phyloP scores from a whole-genome alignment of 139 green algal species.

The Chlamydomonas sp. region DNA sequence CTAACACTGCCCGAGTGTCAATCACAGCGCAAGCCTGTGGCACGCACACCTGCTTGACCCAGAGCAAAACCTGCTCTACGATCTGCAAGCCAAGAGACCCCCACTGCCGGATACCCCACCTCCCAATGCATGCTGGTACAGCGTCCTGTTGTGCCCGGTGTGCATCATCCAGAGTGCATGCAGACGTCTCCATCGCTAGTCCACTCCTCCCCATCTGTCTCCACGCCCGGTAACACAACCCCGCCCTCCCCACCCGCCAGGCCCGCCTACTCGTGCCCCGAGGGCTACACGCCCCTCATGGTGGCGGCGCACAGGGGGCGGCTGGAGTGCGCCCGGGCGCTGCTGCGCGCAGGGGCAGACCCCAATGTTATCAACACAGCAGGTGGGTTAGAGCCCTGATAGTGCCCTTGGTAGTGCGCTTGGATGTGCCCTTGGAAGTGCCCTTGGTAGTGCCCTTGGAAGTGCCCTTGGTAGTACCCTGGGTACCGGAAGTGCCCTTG shows the following conservation, averaged over 20 bases:
- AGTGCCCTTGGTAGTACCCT: no score
- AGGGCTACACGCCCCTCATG: slow-evolving; percentile 97
- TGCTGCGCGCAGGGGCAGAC: slow-evolving; percentile 85
- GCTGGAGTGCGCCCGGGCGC: slow-evolving; percentile 85
- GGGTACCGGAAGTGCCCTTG: no score
- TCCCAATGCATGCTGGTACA: no score
- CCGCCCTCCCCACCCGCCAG: neutral
- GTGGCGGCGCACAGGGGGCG: slow-evolving; percentile 80
- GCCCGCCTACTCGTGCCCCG: slow-evolving; percentile 75
- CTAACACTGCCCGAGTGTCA: no score
- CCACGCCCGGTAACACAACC: neutral
- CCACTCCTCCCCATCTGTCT: neutral
- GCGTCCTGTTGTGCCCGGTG: no score
- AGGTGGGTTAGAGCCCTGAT: slow-evolving; percentile 2
- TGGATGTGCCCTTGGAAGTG: no score
- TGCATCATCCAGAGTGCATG: neutral
- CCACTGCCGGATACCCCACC: no score
- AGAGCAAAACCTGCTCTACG: no score
- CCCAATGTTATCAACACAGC: slow-evolving; percentile 63
- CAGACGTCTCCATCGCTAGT: neutral
- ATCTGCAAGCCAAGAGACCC: no score
- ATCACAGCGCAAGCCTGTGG: no score
- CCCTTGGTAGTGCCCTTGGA: no score
- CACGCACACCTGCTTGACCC: no score
- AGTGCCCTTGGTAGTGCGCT: neutral